Evolutionary conservation across 495 filamentous ascomycete genomes (phyloP), one percentile per base, ranked within the genome.

Genomic region (Tuber indicum): DNA sequence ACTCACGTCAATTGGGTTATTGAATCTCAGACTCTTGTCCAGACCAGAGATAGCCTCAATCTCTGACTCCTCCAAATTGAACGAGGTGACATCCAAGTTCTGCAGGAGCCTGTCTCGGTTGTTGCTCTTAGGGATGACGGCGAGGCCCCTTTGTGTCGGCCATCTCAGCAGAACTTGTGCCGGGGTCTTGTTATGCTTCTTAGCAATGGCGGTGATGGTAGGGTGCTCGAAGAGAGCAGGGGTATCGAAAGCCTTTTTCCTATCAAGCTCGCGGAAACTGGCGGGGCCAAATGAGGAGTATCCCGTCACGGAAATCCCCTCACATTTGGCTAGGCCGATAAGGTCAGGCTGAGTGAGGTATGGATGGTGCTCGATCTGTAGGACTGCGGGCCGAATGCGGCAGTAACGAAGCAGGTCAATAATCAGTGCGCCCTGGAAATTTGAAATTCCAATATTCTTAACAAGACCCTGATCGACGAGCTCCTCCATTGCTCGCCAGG

Each of bases 351-450:
- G 94, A 62, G 91, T 90, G 76, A 97, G 90, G 89, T 94, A 97
- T n/a, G 95, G 94, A 88, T 98, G 95, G 87, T 97, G 95, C 88
- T 97, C 94, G 86, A 98, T 92, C 88, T 98, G 94, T 52, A 97
- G 91, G 62, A 91, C 91, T 32, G 93, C 90, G 19, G 93, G 94
- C 49, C 86, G 88, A 84, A 94, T 89, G 78, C 89, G 89, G 62
- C 93, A 93, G 85, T 96, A 96, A 72, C 92, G 90, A 80, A 97
- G 88, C 78, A 97, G 86, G 84, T 97, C 94, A 84, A 95, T 90
- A 82, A 98, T 84, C 76, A 96, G 87, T 83, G 92, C 88, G 69
- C 89, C 90, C 84, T 91, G 91, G 91, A 96, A 97, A 88, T 98
- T 98, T 85, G 89, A 91, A 78, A 98, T 86, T 74, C 94, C 94